Evolutionary conservation across 805 yeast genomes (phyloP).

Genomic region (Candida oleophila): DNA sequence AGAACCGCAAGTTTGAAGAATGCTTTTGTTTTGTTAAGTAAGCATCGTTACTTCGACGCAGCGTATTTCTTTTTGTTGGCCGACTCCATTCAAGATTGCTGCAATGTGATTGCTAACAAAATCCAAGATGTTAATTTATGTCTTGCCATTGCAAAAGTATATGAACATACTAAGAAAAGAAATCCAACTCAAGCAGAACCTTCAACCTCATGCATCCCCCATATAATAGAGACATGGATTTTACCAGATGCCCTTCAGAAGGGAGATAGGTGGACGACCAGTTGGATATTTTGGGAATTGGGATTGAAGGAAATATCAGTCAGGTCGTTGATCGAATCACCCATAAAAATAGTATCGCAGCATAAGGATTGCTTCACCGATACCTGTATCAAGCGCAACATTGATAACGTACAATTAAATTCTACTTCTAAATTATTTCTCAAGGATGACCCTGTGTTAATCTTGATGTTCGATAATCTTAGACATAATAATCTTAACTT

Average conservation of each 20-base stretch:
- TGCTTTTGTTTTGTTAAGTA: conserved; percentile 86
- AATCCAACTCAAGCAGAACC: conserved; percentile 22
- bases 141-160: conserved; percentile 74
- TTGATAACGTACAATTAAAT: conserved; percentile 12
- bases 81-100: conserved; percentile 72
- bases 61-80: conserved; percentile 86
- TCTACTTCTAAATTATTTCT: conserved; percentile 34
- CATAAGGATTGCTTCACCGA: conserved; percentile 22
- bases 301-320: conserved; percentile 45
- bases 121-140: conserved; percentile 72
- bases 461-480: conserved; percentile 61
- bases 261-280: conserved; percentile 80
- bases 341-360: conserved; percentile 30
- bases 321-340: conserved; percentile 62
- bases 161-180: conserved; percentile 30
- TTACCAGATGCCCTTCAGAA: conserved; percentile 55
- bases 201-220: conserved; percentile 6
- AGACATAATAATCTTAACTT: conserved; percentile 52
- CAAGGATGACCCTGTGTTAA: conserved; percentile 80
- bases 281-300: conserved; percentile 77
- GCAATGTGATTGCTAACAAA: conserved; percentile 68
- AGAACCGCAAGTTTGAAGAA: conserved; percentile 85
- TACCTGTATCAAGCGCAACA: conserved; percentile 14
- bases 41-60: conserved; percentile 83
- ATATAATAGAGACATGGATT: conserved; percentile 48